phyloP scores from a whole-genome alignment of 2,329 filamentous ascomycete genomes.

The Magnaporthales sp. region DNA sequence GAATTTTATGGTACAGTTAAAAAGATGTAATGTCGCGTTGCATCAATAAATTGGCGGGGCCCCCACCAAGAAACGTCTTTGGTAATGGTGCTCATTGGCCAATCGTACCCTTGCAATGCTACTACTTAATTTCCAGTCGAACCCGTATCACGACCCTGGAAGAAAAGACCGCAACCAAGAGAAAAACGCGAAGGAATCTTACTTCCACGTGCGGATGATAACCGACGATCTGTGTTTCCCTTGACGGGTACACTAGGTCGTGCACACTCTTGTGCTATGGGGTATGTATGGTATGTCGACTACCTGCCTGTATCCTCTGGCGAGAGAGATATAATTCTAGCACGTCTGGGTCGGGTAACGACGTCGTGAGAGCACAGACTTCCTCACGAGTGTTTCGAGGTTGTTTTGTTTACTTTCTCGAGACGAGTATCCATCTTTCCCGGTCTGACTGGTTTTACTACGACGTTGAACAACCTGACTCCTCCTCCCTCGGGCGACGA shows the following conservation, averaged over 20 bases:
- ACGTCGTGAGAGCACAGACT: background rate
- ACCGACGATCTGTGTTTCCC: background rate
- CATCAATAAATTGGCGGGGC: background rate
- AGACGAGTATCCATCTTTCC: background rate
- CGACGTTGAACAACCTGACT: background rate
- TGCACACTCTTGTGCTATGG: background rate
- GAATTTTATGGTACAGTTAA: background rate
- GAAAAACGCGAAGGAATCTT: background rate
- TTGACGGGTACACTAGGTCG: background rate
- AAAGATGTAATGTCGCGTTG: background rate
- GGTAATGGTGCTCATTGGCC: background rate
- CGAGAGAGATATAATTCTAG: background rate
- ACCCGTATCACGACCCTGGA: background rate
- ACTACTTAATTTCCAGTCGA: background rate
- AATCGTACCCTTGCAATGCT: background rate
- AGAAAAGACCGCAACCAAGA: background rate
- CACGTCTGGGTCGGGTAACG: background rate
- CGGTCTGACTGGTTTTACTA: background rate
- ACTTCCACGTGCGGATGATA: background rate
- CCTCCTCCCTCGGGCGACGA: background rate
- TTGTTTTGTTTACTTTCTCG: background rate
- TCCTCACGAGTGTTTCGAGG: background rate
- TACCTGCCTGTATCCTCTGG: background rate
- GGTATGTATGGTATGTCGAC: background rate
- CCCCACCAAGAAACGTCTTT: background rate